phyloP scores from a whole-genome alignment of 2,329 filamentous ascomycete genomes.

The Fusarium coffeatum region DNA sequence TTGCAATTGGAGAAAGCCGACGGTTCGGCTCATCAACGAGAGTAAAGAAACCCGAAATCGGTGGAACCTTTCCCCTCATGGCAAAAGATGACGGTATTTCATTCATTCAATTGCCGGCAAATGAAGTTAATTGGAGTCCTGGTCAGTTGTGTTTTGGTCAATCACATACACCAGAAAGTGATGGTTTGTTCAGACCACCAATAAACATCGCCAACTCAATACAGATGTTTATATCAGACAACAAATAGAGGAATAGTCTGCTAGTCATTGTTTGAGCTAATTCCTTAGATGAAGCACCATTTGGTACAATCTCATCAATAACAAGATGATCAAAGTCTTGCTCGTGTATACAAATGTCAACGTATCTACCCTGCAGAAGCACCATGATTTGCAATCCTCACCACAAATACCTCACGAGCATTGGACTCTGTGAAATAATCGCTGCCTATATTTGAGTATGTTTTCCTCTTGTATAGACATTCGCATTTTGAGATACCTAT shows the following conservation, averaged over 20 bases:
- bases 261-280: background rate
- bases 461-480: background rate
- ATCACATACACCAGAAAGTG: background rate
- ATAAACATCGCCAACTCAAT: background rate
- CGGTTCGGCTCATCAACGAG: slow-evolving; percentile 20
- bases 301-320: background rate
- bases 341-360: background rate
- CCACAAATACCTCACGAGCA: background rate
- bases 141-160: background rate
- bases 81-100: background rate
- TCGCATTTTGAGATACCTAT: too few relatives aligned
- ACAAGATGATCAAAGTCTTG: background rate
- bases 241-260: background rate
- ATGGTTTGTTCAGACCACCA: accelerated
- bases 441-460: background rate
- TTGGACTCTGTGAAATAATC: too few relatives aligned
- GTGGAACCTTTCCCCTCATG: slow-evolving; percentile 23
- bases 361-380: background rate
- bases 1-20: slow-evolving; percentile 21
- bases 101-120: background rate
- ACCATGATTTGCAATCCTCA: background rate
- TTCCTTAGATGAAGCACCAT: background rate
- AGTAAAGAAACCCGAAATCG: slow-evolving; percentile 13
- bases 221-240: background rate
- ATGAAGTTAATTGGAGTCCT: too few relatives aligned